These are phyloP conservation scores for Saccharomycopsis fibuligera DNA, from an alignment of 805 yeast genomes.

Conservation along the genomic window DNA sequence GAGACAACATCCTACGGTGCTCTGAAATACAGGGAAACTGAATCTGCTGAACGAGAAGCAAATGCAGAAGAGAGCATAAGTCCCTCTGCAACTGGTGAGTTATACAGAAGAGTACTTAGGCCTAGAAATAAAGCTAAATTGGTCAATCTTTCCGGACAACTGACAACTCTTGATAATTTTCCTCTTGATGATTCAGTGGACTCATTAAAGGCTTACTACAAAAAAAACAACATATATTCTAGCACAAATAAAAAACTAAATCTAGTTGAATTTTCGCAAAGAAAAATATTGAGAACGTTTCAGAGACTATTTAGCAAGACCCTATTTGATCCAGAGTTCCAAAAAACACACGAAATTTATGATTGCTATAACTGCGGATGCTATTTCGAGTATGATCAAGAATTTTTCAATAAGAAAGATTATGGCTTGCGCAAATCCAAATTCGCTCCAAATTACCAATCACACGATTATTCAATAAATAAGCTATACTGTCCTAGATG, in stretches of 20 bases:
- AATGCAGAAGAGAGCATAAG: no score
- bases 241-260: conserved; percentile 10
- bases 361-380: conserved; percentile 29
- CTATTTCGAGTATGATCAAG: conserved; percentile 22
- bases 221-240: not conserved
- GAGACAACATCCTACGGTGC: no score
- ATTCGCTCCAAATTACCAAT: not conserved
- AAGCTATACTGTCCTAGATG: conserved; percentile 27
- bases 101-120: conserved; percentile 3
- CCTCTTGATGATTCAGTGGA: conserved; percentile 18
- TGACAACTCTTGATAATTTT: conserved; percentile 15
- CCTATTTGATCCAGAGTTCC: conserved; percentile 18
- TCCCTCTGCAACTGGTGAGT: no score
- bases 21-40: no score
- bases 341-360: conserved; percentile 16
- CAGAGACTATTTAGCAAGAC: conserved; percentile 23
- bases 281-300: conserved; percentile 23
- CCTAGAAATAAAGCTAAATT: conserved; percentile 9
- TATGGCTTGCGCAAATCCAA: conserved; percentile 6
- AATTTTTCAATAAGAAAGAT: not conserved
- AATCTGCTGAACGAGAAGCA: no score
- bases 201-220: conserved; percentile 21
- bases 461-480: not conserved
- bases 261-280: conserved; percentile 31
- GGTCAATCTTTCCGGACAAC: not conserved